These are phyloP conservation scores for Brassica juncea DNA, from an alignment of 345 rosid genomes.

Conservation along the genomic window DNA sequence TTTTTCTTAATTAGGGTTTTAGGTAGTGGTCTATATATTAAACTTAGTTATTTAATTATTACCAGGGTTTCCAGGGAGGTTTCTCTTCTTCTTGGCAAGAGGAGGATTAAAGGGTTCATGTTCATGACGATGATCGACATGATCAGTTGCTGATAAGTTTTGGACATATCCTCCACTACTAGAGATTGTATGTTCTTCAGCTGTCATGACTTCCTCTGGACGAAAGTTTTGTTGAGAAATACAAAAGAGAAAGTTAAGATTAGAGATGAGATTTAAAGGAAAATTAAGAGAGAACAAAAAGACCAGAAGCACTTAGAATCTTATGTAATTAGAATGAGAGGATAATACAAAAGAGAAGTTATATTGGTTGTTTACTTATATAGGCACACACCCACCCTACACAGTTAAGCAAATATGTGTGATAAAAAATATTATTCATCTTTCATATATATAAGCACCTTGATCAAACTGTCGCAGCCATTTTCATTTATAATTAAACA, in stretches of 20 bases:
- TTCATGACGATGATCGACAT: constrained; percentile 30
- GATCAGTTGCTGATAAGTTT: constrained; percentile 28
- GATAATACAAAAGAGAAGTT: constrained; percentile 29
- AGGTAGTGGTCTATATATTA: background rate
- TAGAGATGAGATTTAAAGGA: background rate
- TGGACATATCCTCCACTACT: constrained; percentile 38
- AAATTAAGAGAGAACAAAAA: background rate
- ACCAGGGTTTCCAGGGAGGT: constrained; percentile 99
- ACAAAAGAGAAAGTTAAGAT: background rate
- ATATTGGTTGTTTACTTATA: constrained; percentile 31
- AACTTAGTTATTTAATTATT: background rate
- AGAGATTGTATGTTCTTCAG: constrained; percentile 34
- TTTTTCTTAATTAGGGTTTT: constrained; percentile 23
- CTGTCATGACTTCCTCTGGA: constrained; percentile 26
- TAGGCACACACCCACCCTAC: background rate
- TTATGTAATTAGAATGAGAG: constrained; percentile 17
- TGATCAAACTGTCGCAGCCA: constrained; percentile 33
- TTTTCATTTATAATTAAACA: constrained; percentile 11
- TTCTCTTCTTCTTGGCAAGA: constrained; percentile 75
- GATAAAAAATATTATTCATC: background rate
- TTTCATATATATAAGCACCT: constrained; percentile 4
- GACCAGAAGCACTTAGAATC: constrained; percentile 4
- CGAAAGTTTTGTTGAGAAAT: constrained; percentile 14
- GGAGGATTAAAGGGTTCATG: constrained; percentile 46
- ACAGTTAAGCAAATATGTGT: constrained; percentile 2